Percentiles rank a stretch among this genome's conserved stretches.
These are phyloP conservation scores for Flaveria sonorensis DNA, from an alignment of 129 eudicot genomes.

Conservation along the genomic window DNA sequence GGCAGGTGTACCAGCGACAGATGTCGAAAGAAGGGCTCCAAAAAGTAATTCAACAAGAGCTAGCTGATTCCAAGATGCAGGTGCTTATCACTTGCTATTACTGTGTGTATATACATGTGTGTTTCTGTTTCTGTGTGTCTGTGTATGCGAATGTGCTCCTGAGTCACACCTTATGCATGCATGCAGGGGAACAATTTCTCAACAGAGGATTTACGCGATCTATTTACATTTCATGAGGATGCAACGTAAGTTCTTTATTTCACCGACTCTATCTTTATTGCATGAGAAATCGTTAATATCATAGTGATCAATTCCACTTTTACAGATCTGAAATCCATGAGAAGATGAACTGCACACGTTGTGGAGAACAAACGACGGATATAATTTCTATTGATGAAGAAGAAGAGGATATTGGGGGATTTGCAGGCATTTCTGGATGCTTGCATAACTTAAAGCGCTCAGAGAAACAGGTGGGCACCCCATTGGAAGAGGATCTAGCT, in stretches of 20 bases:
- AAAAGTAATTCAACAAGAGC: slow-evolving; percentile 94
- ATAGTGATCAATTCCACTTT: background rate
- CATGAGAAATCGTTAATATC: slow-evolving; percentile 6
- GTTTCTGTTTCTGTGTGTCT: no score
- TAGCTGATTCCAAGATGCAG: slow-evolving; percentile 61
- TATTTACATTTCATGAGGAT: slow-evolving; percentile 76
- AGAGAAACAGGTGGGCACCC: slow-evolving; percentile 92
- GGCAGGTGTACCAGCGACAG: slow-evolving; percentile 96
- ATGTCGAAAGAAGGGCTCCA: slow-evolving; percentile 99
- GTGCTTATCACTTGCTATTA: slow-evolving; percentile 29
- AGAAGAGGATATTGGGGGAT: slow-evolving; percentile 82
- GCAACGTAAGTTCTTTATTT: slow-evolving; percentile 47
- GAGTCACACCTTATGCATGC: slow-evolving; percentile 13
- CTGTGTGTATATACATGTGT: slow-evolving; percentile 8
- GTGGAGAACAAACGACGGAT: slow-evolving; percentile 44
- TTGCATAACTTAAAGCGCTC: slow-evolving; percentile 64
- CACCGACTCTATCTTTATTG: slow-evolving; percentile 1
- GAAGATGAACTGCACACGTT: slow-evolving; percentile 85
- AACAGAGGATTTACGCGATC: slow-evolving; percentile 88
- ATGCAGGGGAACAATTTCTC: slow-evolving; percentile 85
- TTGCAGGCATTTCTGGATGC: slow-evolving; percentile 90
- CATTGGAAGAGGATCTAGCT: slow-evolving; percentile 93
- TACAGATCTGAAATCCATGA: slow-evolving; percentile 93
- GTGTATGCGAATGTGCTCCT: background rate
- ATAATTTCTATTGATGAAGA: slow-evolving; percentile 34